Evolutionary conservation across 2,329 filamentous ascomycete genomes (phyloP).

Genomic region (Westerdykella sp.): DNA sequence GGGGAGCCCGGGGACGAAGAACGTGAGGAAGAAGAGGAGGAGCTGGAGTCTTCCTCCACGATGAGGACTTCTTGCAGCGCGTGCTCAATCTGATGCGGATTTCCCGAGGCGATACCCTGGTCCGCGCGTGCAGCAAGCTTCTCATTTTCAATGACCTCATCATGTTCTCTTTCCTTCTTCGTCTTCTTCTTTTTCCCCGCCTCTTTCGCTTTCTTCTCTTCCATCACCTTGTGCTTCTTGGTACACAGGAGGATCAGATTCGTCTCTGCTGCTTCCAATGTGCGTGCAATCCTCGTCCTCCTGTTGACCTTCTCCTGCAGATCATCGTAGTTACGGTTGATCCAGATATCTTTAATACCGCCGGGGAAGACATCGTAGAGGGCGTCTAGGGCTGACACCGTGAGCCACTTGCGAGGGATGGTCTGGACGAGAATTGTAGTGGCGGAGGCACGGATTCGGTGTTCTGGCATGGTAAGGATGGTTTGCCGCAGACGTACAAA

Average conservation of each 20-base stretch:
- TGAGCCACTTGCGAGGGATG: constrained; percentile 88
- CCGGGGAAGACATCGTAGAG: constrained; percentile 96
- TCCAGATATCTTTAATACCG: constrained; percentile 91
- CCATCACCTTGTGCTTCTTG: constrained; percentile 66
- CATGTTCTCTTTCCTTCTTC: constrained; percentile 52
- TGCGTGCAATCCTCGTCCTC: constrained; percentile 63
- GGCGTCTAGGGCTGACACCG: constrained; percentile 68
- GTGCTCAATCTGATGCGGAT: constrained; percentile 51
- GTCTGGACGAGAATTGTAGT: constrained; percentile 91
- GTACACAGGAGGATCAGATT: constrained; percentile 75
- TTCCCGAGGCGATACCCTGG: constrained; percentile 49
- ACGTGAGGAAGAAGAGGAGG: constrained; percentile 26
- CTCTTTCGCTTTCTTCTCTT: constrained; percentile 59
- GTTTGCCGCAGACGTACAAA: constrained; percentile 93
- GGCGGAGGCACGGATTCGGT: constrained; percentile 85
- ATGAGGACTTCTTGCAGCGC: constrained; percentile 43
- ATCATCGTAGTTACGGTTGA: constrained; percentile 81
- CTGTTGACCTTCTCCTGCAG: constrained; percentile 77
- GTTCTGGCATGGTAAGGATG: constrained; percentile 89
- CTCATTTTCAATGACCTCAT: constrained; percentile 56
- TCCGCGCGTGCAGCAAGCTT: constrained; percentile 49
- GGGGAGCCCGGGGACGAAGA: constrained; percentile 25
- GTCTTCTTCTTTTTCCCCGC: constrained; percentile 48
- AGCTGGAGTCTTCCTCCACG: constrained; percentile 25
- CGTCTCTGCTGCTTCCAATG: constrained; percentile 77